Base-by-base conservation (phyloP, 768 basidiomycete genomes). In the Xerocomus spinulosus region DNA sequence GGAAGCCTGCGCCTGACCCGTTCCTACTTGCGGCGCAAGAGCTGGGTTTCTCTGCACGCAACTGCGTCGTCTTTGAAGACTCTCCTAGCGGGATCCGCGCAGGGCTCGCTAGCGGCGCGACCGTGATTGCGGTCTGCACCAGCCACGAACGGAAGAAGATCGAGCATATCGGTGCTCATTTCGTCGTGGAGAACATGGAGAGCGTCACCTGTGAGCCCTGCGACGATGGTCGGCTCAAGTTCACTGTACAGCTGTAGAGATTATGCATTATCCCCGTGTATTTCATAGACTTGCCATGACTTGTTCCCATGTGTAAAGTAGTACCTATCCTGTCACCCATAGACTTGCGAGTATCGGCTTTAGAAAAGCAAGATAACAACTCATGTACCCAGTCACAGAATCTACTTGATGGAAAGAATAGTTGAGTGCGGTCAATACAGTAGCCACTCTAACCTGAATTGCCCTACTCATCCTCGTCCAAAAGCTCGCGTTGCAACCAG, bases 61-160 rank as follows among this genome's bases (percentile, higher is more conserved):
- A 76, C n/a, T 85, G 83, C 52, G 76, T 91, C 55, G 87, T 90
- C 24, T 81, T 91, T 42, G 87, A 88, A 59, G 87, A 91, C 58
- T 87, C 80, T 36, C 75, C 80, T 26, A 73, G 73, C 44, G 77
- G 85, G 18, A 82, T 91, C 60, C 71, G 72, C 24, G 79, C 85
- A 0, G 87, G 87, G 10, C 76, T 85, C 26, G 85, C 85, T 0
- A 79, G 82, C 26, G 87, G 87, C 26, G 81, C 83, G 12, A 82
- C 74, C 10, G 85, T 87, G 20, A 73, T 90, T 33, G 87, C 87
- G 5, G 59, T 88, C 9, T 87, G 85, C 70, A 90, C 87, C 9
- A 80, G 77, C 45, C 87, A 89, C 58, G 74, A 79, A 54, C 68
- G 82, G 44, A 57, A 66, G 24, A 71, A 79, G 57, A 77, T 81